Evolutionary conservation across 805 yeast species (phyloP).

Genomic region (Kodamaea leandrae): DNA sequence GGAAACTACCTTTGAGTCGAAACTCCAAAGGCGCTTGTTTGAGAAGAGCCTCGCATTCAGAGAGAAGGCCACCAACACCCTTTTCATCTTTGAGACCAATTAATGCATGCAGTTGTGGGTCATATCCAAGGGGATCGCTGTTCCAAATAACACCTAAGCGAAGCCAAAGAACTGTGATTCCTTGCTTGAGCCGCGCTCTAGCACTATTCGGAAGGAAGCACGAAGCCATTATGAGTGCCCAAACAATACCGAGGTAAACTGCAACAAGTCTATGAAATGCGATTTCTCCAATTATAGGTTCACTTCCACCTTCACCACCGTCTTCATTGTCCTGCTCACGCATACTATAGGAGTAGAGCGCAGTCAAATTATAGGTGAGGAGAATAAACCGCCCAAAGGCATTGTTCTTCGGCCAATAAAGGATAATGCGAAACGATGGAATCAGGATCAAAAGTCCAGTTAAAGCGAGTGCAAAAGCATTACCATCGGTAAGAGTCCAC

Average conservation of each 20-base stretch:
- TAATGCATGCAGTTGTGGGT: conserved; percentile 22
- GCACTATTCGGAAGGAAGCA: conserved; percentile 75
- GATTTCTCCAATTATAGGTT: conserved; percentile 67
- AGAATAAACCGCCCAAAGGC: conserved; percentile 70
- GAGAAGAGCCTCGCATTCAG: conserved; percentile 57
- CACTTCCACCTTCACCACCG: conserved; percentile 66
- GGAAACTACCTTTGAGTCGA: conserved; percentile 72
- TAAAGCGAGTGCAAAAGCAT: conserved; percentile 49
- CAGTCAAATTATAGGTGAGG: conserved; percentile 75
- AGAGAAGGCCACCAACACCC: conserved; percentile 53
- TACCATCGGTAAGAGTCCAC: conserved; percentile 60
- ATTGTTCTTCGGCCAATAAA: conserved; percentile 62
- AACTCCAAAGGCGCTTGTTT: conserved; percentile 75
- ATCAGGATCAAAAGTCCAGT: conserved; percentile 47
- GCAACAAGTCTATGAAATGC: conserved; percentile 77
- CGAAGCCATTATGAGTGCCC: conserved; percentile 72
- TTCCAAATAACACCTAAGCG: conserved; percentile 81
- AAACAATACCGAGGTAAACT: conserved; percentile 67
- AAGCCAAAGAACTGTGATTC: conserved; percentile 70
- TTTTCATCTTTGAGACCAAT: conserved; percentile 45
- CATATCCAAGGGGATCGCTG: conserved; percentile 60
- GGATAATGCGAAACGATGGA: conserved; percentile 55
- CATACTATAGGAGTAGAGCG: conserved; percentile 70
- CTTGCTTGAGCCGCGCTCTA: conserved; percentile 60
- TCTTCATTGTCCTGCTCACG: conserved; percentile 55